phyloP scores from a whole-genome alignment of 2,329 filamentous ascomycete species.

The Hymenoscyphus infarciens region DNA sequence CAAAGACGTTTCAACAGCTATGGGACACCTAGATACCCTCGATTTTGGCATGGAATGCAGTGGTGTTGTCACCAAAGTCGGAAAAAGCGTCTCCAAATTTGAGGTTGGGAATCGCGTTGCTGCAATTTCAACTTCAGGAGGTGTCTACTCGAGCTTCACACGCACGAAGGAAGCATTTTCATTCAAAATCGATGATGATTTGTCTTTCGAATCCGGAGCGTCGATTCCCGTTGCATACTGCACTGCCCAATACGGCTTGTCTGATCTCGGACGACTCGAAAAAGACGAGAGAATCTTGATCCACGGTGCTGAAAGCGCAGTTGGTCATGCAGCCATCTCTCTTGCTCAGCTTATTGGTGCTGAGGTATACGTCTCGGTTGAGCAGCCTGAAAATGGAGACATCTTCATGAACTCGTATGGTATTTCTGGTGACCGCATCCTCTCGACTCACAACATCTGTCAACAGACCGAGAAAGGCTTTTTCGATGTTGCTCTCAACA shows the following conservation, averaged over 20 bases:
- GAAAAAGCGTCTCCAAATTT: slow-evolving; percentile 29
- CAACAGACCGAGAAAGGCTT: slow-evolving; percentile 22
- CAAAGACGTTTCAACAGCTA: slow-evolving; percentile 34
- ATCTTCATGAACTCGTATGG: slow-evolving; percentile 26
- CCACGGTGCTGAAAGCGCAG: slow-evolving; percentile 34
- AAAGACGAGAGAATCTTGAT: slow-evolving; percentile 36
- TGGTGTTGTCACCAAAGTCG: slow-evolving; percentile 35
- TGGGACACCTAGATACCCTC: slow-evolving; percentile 33
- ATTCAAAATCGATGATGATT: slow-evolving; percentile 21
- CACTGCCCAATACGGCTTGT: slow-evolving; percentile 30
- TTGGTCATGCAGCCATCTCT: slow-evolving; percentile 38
- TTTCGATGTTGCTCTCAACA: slow-evolving; percentile 36
- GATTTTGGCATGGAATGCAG: slow-evolving; percentile 38
- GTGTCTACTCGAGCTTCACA: slow-evolving; percentile 29
- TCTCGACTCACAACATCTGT: slow-evolving; percentile 23
- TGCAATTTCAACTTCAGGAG: slow-evolving; percentile 19
- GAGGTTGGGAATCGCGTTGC: slow-evolving; percentile 36
- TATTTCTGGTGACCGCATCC: slow-evolving; percentile 24
- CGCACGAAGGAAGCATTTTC: slow-evolving; percentile 23
- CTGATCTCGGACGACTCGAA: slow-evolving; percentile 27
- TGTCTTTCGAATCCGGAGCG: slow-evolving; percentile 28
- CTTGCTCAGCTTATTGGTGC: slow-evolving; percentile 29
- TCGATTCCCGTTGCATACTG: slow-evolving; percentile 28
- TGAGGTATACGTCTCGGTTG: slow-evolving; percentile 32
- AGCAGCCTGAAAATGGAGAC: slow-evolving; percentile 20